Percentiles rank a stretch among this genome's conserved stretches.
These are phyloP conservation scores for Lagenidium giganteum DNA, from an alignment of 352 stramenopile genomes.

Conservation along the genomic window DNA sequence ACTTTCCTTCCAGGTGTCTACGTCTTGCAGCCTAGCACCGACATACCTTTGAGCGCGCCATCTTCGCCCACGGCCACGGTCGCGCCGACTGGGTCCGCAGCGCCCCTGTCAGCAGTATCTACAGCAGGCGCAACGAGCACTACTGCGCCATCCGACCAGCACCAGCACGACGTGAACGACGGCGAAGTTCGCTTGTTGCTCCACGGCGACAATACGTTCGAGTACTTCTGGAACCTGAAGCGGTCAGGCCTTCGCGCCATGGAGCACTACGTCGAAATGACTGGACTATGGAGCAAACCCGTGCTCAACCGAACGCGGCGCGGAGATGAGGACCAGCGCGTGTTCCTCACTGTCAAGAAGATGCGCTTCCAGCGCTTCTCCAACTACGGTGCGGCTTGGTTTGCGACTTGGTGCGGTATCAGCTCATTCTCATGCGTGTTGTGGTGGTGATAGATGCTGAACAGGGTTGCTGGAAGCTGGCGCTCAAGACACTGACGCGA, in stretches of 20 bases:
- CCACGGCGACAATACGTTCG: constrained; percentile 79
- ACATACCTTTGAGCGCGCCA: too few species aligned
- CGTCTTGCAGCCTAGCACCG: too few species aligned
- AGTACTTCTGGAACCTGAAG: constrained; percentile 69
- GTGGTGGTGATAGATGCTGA: constrained; percentile 31
- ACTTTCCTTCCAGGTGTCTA: constrained; percentile 67
- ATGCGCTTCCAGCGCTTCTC: constrained; percentile 73
- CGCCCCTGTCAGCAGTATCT: background rate
- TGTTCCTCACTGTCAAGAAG: constrained; percentile 48
- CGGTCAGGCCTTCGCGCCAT: constrained; percentile 45
- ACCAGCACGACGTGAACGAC: constrained; percentile 25
- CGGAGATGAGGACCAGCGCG: constrained; percentile 63
- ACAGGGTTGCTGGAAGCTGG: constrained; percentile 56
- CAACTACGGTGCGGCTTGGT: constrained; percentile 46
- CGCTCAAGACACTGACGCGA: constrained; percentile 60
- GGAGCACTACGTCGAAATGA: constrained; percentile 70
- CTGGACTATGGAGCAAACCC: constrained; percentile 59
- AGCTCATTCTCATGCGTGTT: background rate
- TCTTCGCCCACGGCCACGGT: constrained; percentile 29
- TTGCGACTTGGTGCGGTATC: background rate
- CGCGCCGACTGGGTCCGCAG: constrained; percentile 12
- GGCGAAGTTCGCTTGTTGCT: constrained; percentile 40
- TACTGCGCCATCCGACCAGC: constrained; percentile 3
- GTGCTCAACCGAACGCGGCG: constrained; percentile 71
- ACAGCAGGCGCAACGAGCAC: background rate